A percentile compares a stretch with the other conserved stretches of the same genome.
These are phyloP conservation scores for Trichosporon inkin DNA, from an alignment of 1,284 basidiomycete genomes.

Conservation along the genomic window DNA sequence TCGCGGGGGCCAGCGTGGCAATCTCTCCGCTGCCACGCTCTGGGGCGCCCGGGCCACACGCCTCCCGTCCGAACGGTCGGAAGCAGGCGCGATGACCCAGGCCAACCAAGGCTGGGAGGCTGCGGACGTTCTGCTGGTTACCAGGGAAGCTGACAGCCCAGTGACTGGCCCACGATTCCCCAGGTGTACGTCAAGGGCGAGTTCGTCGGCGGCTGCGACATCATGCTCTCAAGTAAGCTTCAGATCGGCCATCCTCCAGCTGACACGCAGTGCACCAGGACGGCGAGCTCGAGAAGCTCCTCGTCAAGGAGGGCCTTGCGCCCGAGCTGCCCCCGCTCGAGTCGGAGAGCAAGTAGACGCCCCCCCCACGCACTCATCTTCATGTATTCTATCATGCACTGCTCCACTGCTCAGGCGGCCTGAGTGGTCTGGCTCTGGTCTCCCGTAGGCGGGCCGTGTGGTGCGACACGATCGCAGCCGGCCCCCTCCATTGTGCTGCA, in stretches of 20 bases:
- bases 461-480: too few species aligned
- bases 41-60: too few species aligned
- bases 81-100: too few species aligned
- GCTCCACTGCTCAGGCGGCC: not conserved
- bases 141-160: conserved; percentile 51
- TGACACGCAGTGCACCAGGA: conserved; percentile 78
- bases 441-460: too few species aligned
- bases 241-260: not conserved
- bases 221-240: conserved; percentile 78
- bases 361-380: not conserved
- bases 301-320: conserved; percentile 69
- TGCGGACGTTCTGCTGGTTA: too few species aligned
- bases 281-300: conserved; percentile 81
- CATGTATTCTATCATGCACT: conserved; percentile 6
- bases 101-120: too few species aligned
- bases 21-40: too few species aligned
- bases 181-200: conserved; percentile 93
- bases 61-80: too few species aligned
- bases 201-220: conserved; percentile 96
- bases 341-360: conserved; percentile 8
- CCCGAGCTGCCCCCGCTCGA: conserved; percentile 49
- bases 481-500: too few species aligned
- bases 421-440: too few species aligned
- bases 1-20: too few species aligned
- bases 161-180: conserved; percentile 97